Conservation (phyloP, 805 yeast species). For the Starmerella powellii region DNA sequence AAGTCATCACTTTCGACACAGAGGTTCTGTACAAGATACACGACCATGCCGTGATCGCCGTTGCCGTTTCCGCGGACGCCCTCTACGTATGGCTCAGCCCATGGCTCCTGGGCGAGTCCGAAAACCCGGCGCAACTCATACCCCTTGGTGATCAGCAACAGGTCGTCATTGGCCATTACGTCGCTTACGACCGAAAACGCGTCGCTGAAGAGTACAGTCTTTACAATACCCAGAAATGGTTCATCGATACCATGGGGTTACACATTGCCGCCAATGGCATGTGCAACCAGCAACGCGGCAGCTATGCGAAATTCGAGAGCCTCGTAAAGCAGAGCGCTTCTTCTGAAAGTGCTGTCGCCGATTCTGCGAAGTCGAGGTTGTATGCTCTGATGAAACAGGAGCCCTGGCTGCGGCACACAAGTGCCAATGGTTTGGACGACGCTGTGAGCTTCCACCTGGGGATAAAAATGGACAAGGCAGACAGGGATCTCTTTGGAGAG, state of each 20-base stretch:
- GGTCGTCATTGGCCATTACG: constrained; percentile 78
- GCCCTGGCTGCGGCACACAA: constrained; percentile 75
- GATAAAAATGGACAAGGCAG: constrained; percentile 50
- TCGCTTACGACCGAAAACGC: constrained; percentile 82
- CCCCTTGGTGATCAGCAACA: constrained; percentile 56
- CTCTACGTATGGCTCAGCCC: constrained; percentile 98
- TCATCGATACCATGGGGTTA: constrained; percentile 79
- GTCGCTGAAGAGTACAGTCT: constrained; percentile 72
- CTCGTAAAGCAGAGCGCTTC: constrained; percentile 1
- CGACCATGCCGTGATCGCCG: constrained; percentile 65
- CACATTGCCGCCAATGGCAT: constrained; percentile 86
- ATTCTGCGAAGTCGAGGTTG: constrained; percentile 17
- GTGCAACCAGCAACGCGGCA: constrained; percentile 80
- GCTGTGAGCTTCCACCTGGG: constrained; percentile 73
- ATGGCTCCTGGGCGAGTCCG: constrained; percentile 45
- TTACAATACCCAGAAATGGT: constrained; percentile 57
- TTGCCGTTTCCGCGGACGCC: constrained; percentile 61
- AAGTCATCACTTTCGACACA: constrained; percentile 72
- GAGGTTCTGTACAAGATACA: constrained; percentile 72
- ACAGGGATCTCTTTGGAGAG: constrained; percentile 52
- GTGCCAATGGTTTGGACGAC: constrained; percentile 66
- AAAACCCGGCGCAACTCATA: constrained; percentile 45
- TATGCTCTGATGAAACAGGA: constrained; percentile 41
- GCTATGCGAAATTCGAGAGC: constrained; percentile 40
- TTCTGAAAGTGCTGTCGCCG: background rate